Conservation (phyloP, 768 basidiomycete species). For the Tricholoma saponaceum region DNA sequence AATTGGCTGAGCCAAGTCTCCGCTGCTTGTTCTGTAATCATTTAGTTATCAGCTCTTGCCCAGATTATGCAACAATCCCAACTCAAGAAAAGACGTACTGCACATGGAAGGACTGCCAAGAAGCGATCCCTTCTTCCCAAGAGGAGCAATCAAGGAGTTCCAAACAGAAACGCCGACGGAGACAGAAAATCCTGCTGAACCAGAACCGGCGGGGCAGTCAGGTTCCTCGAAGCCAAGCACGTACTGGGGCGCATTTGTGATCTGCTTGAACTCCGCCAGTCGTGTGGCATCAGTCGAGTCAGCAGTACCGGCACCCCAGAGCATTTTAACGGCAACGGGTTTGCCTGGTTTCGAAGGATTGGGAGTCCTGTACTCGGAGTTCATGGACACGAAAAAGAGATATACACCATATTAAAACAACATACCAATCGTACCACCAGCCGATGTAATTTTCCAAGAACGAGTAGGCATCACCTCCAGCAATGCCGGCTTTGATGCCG, state of each 20-base stretch:
- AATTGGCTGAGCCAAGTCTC: conserved; percentile 45
- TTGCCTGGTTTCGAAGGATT: conserved; percentile 35
- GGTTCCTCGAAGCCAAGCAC: conserved; percentile 46
- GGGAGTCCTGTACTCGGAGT: conserved; percentile 28
- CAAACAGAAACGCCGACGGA: conserved; percentile 34
- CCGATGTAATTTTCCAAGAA: conserved; percentile 38
- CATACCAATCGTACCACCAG: conserved; percentile 49
- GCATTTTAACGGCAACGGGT: conserved; percentile 41
- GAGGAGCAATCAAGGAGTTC: conserved; percentile 39
- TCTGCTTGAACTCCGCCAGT: conserved; percentile 30
- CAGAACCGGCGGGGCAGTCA: conserved; percentile 39
- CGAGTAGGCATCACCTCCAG: conserved; percentile 40
- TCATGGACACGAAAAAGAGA: not conserved
- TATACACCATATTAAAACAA: not conserved
- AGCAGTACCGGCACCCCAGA: conserved; percentile 40
- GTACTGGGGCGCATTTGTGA: conserved; percentile 31
- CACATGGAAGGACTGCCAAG: conserved; percentile 47
- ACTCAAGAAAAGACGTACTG: conserved; percentile 27
- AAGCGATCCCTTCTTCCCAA: conserved; percentile 35
- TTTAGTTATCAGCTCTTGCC: not conserved
- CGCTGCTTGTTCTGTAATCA: conserved; percentile 37
- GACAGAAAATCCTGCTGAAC: conserved; percentile 42
- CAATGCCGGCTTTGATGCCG: conserved; percentile 42
- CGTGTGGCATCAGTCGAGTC: conserved; percentile 37
- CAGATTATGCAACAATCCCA: not conserved